Evolutionary conservation across 805 yeast species (phyloP).

Genomic region (Saccharomycopsis sp.): DNA sequence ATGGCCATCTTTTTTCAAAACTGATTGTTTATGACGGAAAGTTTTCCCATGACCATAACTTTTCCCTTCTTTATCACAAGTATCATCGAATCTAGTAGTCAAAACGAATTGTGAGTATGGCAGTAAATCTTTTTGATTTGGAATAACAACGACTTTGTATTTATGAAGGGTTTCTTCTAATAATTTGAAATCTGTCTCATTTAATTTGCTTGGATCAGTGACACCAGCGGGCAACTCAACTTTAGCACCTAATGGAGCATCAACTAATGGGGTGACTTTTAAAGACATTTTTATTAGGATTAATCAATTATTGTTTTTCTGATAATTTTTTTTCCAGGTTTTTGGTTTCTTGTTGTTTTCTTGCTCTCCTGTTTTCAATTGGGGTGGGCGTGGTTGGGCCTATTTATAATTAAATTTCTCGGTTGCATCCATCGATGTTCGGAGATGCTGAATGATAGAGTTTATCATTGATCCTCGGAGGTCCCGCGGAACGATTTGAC

Average conservation of each 20-base stretch:
- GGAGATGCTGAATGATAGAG: no score
- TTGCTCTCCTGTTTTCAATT: no score
- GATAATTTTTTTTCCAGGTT: no score
- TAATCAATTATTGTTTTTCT: no score
- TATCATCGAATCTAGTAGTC: slow-evolving; percentile 74
- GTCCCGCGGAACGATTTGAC: no score
- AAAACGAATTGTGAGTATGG: slow-evolving; percentile 73
- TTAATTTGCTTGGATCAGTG: slow-evolving; percentile 65
- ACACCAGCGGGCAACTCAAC: slow-evolving; percentile 60
- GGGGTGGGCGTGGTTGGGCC: no score
- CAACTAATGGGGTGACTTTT: slow-evolving; percentile 40
- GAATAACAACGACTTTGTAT: slow-evolving; percentile 68
- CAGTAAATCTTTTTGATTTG: slow-evolving; percentile 56
- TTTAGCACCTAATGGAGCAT: slow-evolving; percentile 61
- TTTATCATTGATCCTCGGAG: no score
- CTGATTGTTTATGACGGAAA: slow-evolving; percentile 56
- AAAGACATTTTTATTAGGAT: slow-evolving; percentile 24
- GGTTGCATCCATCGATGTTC: no score
- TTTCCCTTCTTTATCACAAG: slow-evolving; percentile 42
- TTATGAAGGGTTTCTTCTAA: slow-evolving; percentile 60
- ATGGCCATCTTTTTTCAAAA: slow-evolving; percentile 72
- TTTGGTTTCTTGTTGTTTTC: no score
- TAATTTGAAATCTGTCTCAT: slow-evolving; percentile 54
- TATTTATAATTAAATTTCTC: no score
- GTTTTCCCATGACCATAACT: slow-evolving; percentile 84